Conservation (phyloP, 2,329 filamentous ascomycete species). For the Blumeria graminis region DNA sequence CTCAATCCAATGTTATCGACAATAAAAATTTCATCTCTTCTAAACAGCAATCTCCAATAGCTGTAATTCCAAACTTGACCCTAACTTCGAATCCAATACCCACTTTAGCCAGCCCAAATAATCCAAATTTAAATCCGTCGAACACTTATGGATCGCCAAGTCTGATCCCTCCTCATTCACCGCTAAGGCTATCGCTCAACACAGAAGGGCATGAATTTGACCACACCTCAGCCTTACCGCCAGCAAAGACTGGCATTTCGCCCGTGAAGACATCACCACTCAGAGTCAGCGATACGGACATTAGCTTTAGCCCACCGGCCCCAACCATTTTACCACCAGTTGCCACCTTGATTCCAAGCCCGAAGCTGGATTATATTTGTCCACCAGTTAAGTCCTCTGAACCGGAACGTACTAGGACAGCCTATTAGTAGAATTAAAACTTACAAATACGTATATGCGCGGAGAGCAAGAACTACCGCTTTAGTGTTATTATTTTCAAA, state of each 20-base stretch:
- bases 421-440: too few species aligned
- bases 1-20: too few species aligned
- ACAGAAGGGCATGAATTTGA: conserved; percentile 3
- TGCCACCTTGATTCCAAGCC: conserved; percentile 31
- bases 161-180: conserved; percentile 4
- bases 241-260: conserved; percentile 18
- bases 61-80: not conserved
- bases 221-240: conserved; percentile 12
- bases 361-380: conserved; percentile 30
- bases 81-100: not conserved
- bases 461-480: too few species aligned
- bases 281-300: conserved; percentile 10
- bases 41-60: not conserved
- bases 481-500: too few species aligned
- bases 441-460: too few species aligned
- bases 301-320: conserved; percentile 10
- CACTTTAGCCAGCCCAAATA: conserved; percentile 5
- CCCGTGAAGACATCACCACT: conserved; percentile 22
- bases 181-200: conserved; percentile 3
- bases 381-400: conserved; percentile 30
- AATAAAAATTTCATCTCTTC: too few species aligned
- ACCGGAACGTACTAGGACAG: conserved; percentile 3
- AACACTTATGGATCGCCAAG: not conserved
- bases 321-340: conserved; percentile 30
- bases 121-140: conserved; percentile 2